Conservation (phyloP, 2,329 filamentous ascomycete genomes). For the Penicillium capsulatum region DNA sequence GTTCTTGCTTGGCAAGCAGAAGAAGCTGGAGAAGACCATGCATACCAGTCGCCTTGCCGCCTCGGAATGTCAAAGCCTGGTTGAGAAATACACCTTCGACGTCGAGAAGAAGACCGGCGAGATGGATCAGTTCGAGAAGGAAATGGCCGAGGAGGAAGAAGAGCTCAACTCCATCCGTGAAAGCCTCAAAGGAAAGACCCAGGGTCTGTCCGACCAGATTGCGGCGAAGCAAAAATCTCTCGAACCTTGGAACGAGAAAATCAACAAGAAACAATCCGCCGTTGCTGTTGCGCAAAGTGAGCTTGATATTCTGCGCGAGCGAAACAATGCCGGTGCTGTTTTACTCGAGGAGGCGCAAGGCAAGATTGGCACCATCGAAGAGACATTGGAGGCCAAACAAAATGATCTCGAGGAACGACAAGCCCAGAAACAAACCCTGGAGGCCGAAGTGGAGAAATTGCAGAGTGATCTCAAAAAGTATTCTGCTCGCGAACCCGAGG, state of each 20-base stretch:
- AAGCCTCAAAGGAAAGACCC: constrained; percentile 88
- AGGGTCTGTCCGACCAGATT: constrained; percentile 89
- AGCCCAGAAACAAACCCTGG: constrained; percentile 64
- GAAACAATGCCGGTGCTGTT: constrained; percentile 79
- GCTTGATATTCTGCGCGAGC: constrained; percentile 83
- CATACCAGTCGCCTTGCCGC: constrained; percentile 69
- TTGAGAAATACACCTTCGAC: constrained; percentile 72
- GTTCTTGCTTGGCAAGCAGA: constrained; percentile 83
- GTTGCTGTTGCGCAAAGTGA: constrained; percentile 95
- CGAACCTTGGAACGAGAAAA: constrained; percentile 94
- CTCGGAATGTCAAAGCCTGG: constrained; percentile 69
- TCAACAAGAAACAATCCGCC: constrained; percentile 90
- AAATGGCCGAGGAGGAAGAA: constrained; percentile 72
- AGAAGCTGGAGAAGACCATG: constrained; percentile 89
- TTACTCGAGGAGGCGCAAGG: constrained; percentile 77
- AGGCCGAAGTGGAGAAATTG: constrained; percentile 69
- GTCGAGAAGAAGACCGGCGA: constrained; percentile 73
- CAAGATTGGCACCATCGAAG: constrained; percentile 70
- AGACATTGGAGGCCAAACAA: constrained; percentile 66
- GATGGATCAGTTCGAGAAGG: constrained; percentile 69
- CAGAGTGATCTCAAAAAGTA: constrained; percentile 70
- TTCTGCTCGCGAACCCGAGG: constrained; percentile 70
- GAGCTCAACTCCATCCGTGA: constrained; percentile 81
- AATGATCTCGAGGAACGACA: constrained; percentile 73
- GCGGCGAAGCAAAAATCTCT: constrained; percentile 86